phyloP scores from a whole-genome alignment of 129 eudicot genomes.

The Flaveria brownii region DNA sequence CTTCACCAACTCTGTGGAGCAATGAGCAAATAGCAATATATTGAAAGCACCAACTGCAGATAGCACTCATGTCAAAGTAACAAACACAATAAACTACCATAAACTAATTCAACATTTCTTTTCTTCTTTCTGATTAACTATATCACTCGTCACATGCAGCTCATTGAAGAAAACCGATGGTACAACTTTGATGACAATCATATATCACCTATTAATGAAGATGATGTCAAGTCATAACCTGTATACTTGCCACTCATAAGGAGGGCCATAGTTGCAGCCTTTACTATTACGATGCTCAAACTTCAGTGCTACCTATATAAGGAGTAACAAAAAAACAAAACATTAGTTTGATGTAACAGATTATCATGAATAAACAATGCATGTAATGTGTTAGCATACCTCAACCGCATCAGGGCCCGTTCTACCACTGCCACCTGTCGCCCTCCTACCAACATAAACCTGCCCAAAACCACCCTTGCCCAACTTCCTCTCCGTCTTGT shows the following conservation, averaged over 20 bases:
- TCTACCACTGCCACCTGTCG: slow-evolving; percentile 77
- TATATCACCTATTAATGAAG: slow-evolving; percentile 65
- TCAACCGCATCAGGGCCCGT: slow-evolving; percentile 93
- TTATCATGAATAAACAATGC: slow-evolving; percentile 8
- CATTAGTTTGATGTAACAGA: not conserved
- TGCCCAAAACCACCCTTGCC: slow-evolving; percentile 99
- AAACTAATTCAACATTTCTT: not conserved
- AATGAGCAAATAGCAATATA: no score
- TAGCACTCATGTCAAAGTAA: no score
- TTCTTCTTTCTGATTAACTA: not conserved
- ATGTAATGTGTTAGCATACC: slow-evolving; percentile 44
- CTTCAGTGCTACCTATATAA: slow-evolving; percentile 81
- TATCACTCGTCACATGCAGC: slow-evolving; percentile 45
- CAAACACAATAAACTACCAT: no score
- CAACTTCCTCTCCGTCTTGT: slow-evolving; percentile 86
- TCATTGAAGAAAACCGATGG: slow-evolving; percentile 88
- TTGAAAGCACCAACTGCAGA: no score
- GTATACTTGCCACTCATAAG: slow-evolving; percentile 99
- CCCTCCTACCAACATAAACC: slow-evolving; percentile 94
- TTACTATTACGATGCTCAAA: slow-evolving; percentile 99
- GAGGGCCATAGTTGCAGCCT: slow-evolving; percentile 99
- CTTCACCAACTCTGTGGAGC: no score
- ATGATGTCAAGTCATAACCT: slow-evolving; percentile 78
- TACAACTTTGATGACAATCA: slow-evolving; percentile 86
- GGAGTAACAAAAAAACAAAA: not conserved